These are phyloP conservation scores for Leccinum fuscescens DNA, from an alignment of 1,284 basidiomycete species.

Conservation along the genomic window DNA sequence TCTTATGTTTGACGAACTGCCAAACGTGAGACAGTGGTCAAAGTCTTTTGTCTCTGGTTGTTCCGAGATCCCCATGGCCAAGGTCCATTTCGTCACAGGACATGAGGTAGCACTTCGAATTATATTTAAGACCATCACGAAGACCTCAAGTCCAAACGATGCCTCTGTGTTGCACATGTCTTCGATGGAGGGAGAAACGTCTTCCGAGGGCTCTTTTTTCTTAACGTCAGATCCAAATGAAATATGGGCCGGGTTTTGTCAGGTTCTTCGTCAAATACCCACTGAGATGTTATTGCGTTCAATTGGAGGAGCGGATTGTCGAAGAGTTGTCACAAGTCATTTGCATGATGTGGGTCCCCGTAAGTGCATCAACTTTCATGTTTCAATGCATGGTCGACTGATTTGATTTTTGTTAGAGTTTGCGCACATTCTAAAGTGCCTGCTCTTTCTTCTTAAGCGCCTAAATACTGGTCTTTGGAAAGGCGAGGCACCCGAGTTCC, in stretches of 20 bases:
- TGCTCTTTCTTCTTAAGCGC: conserved; percentile 52
- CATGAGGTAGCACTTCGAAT: conserved; percentile 46
- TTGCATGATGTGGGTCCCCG: conserved; percentile 61
- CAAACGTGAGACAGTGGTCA: conserved; percentile 60
- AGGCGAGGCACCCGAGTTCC: conserved; percentile 64
- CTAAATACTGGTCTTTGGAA: conserved; percentile 61
- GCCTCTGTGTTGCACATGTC: not conserved
- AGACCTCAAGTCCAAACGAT: conserved; percentile 6
- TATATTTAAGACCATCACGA: conserved; percentile 31
- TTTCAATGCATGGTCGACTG: not conserved
- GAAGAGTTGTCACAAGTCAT: conserved; percentile 55
- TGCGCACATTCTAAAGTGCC: conserved; percentile 57
- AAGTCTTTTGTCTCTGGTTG: conserved; percentile 38
- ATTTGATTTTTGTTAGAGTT: conserved; percentile 52
- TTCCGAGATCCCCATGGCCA: conserved; percentile 45
- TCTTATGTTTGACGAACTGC: conserved; percentile 52
- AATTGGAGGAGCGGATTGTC: conserved; percentile 43
- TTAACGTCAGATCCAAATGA: conserved; percentile 40
- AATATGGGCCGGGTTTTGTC: conserved; percentile 55
- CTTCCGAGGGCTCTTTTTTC: conserved; percentile 19
- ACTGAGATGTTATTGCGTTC: conserved; percentile 40
- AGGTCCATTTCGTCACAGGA: conserved; percentile 43
- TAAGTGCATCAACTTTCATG: conserved; percentile 40
- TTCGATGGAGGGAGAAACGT: conserved; percentile 8
- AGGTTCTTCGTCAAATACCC: conserved; percentile 54